Evolutionary conservation across 1,284 basidiomycete species (phyloP).

Genomic region (Polyporus tsugae): DNA sequence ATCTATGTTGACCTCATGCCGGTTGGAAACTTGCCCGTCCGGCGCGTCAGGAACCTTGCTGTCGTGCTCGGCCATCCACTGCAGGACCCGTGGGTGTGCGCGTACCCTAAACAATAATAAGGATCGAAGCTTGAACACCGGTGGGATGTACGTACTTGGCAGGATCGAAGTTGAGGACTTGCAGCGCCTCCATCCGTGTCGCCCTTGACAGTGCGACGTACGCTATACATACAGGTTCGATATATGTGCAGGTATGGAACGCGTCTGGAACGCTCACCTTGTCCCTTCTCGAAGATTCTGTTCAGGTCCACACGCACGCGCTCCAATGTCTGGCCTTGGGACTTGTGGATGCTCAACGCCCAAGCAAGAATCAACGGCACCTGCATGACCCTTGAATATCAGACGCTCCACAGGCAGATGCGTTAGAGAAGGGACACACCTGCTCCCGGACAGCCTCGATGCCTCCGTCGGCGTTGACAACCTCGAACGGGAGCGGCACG

Average conservation of each 20-base stretch:
- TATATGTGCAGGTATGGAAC: not conserved
- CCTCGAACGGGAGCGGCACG: constrained; percentile 62
- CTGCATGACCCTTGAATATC: constrained; percentile 42
- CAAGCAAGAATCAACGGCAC: constrained; percentile 83
- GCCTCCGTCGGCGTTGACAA: constrained; percentile 59
- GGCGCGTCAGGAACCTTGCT: constrained; percentile 18
- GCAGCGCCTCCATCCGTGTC: constrained; percentile 67
- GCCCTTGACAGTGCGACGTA: constrained; percentile 78
- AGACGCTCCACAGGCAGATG: not conserved
- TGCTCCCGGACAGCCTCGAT: constrained; percentile 63
- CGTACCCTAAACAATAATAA: constrained; percentile 35
- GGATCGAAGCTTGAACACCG: constrained; percentile 36
- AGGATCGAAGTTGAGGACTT: constrained; percentile 66
- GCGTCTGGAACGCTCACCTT: constrained; percentile 51
- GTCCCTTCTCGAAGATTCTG: constrained; percentile 83
- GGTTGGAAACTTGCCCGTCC: not conserved
- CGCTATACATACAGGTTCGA: constrained; percentile 45
- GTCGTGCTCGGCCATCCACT: constrained; percentile 33
- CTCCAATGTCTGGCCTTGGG: constrained; percentile 85
- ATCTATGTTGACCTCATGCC: constrained; percentile 16
- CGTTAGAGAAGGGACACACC: constrained; percentile 40
- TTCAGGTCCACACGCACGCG: constrained; percentile 76
- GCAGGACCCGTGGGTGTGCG: constrained; percentile 44
- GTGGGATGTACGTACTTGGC: constrained; percentile 49
- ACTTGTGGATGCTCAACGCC: constrained; percentile 89